Percentiles rank a stretch among this genome's conserved stretches.
Conservation (phyloP, 1,284 basidiomycete species). For the Ceratobasidium sp. region DNA sequence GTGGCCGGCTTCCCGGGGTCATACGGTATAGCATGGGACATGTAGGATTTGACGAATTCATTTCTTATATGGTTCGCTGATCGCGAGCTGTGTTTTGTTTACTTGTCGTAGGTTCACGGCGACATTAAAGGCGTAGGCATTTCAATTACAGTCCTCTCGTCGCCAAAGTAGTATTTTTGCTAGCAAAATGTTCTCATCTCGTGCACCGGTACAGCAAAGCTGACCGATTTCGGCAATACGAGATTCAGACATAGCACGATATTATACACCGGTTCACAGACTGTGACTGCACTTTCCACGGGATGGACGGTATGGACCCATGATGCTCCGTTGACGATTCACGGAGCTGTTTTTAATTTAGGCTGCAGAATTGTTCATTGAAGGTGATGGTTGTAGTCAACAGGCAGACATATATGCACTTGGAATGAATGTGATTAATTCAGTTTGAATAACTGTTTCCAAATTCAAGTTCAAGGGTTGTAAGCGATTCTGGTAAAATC, state of each 20-base stretch:
- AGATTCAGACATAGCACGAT: not conserved
- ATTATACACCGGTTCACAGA: not conserved
- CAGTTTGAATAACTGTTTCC: not conserved
- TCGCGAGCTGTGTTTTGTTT: no score
- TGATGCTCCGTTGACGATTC: not conserved
- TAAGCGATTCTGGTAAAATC: not conserved
- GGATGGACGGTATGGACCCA: constrained; percentile 2
- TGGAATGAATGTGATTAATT: not conserved
- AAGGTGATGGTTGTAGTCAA: not conserved
- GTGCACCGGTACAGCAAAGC: not conserved
- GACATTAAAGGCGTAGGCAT: constrained; percentile 15
- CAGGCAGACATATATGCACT: constrained; percentile 18
- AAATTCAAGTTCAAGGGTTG: not conserved
- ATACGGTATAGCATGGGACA: no score
- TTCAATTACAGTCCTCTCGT: no score
- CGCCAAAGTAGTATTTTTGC: not conserved
- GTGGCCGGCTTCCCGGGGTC: no score
- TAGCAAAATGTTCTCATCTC: constrained; percentile 8
- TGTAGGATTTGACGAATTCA: no score
- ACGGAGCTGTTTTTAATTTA: not conserved
- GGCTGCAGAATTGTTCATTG: not conserved
- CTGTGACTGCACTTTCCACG: not conserved
- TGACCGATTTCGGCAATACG: constrained; percentile 12
- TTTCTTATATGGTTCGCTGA: no score
- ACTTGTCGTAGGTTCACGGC: constrained; percentile 19